Percentiles rank a stretch among this genome's conserved stretches.
Conservation (phyloP, 345 rosid genomes). For the Salix exigua region DNA sequence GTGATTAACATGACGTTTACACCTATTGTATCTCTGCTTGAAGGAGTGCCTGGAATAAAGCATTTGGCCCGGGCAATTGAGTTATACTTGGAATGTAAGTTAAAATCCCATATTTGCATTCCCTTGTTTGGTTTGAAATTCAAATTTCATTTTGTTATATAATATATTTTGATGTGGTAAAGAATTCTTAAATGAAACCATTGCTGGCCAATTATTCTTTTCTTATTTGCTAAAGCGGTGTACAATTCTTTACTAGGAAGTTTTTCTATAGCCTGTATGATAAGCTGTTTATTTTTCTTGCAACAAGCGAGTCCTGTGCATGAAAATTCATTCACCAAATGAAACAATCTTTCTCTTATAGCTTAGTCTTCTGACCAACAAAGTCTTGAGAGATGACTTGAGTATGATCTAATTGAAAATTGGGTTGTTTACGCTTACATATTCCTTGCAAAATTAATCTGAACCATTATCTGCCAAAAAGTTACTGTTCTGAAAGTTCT, state of each 20-base stretch:
- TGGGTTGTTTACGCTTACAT: background rate
- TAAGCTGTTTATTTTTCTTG: background rate
- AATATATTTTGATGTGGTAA: background rate
- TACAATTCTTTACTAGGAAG: background rate
- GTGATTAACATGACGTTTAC: conserved; percentile 88
- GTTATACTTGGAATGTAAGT: conserved; percentile 88
- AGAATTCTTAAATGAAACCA: background rate
- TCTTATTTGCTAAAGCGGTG: background rate
- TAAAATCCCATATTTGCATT: conserved; percentile 1
- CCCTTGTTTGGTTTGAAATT: background rate
- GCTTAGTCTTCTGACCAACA: background rate
- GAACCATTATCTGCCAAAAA: background rate
- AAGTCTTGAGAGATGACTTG: background rate
- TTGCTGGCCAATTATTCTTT: background rate
- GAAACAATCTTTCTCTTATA: background rate
- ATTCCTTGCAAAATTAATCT: background rate
- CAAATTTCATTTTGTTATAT: background rate
- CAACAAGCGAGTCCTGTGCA: background rate
- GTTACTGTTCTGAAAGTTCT: background rate
- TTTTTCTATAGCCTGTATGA: background rate
- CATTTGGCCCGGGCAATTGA: conserved; percentile 84
- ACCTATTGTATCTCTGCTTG: conserved; percentile 79
- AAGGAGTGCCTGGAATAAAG: conserved; percentile 83
- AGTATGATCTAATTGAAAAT: background rate
- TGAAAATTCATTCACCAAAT: background rate